These are phyloP conservation scores for Irpex lacteus DNA, from an alignment of 1,284 basidiomycete genomes.

Conservation along the genomic window DNA sequence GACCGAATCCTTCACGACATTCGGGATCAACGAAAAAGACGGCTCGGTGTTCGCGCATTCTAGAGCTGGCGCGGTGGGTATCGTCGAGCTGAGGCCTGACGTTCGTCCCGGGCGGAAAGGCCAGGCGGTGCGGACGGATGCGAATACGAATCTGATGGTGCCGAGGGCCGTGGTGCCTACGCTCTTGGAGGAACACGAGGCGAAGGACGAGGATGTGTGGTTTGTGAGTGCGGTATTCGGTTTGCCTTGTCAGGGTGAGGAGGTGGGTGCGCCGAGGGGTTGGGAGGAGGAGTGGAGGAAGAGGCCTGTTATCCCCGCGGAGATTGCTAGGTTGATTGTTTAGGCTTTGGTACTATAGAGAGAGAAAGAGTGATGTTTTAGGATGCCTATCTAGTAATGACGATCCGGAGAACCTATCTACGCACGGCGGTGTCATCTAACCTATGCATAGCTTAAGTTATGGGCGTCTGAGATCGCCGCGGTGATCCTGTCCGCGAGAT, in stretches of 20 bases:
- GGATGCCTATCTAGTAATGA: too few species aligned
- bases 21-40: constrained; percentile 45
- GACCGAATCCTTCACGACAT: constrained; percentile 29
- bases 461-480: too few species aligned
- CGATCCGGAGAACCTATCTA: too few species aligned
- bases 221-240: constrained; percentile 71
- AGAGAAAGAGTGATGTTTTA: too few species aligned
- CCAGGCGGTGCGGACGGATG: constrained; percentile 61
- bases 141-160: constrained; percentile 72
- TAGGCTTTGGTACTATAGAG: not conserved
- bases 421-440: too few species aligned
- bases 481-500: too few species aligned
- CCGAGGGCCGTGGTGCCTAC: constrained; percentile 68
- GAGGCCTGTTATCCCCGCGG: constrained; percentile 44
- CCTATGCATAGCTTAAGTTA: too few species aligned
- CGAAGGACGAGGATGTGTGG: constrained; percentile 47
- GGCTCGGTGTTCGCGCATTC: constrained; percentile 54
- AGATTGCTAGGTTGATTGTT: constrained; percentile 34
- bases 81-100: constrained; percentile 45
- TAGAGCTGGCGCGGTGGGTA: constrained; percentile 60
- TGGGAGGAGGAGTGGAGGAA: constrained; percentile 57
- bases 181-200: constrained; percentile 47
- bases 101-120: constrained; percentile 32
- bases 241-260: constrained; percentile 42
- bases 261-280: constrained; percentile 38